Base-by-base conservation (phyloP, 164 flowering plant species). In the Cinnamomum micranthum region DNA sequence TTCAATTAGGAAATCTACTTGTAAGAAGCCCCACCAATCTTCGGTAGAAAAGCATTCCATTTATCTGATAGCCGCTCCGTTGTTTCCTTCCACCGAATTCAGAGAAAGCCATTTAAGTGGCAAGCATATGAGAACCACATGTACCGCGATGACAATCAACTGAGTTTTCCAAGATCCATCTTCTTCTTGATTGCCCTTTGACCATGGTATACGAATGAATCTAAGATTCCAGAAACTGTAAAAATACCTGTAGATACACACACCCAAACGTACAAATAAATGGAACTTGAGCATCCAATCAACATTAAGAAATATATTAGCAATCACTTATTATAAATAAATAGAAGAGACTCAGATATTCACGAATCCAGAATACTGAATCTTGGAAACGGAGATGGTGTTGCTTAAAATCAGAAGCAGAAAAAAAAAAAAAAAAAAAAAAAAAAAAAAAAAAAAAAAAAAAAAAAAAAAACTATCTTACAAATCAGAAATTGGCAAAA, bases 201-300 rank as follows among this genome's bases (percentile, higher is more conserved):
- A 69, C 93, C 89, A 72, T 88, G 91, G 76, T 87, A 91, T 19
- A 89, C 52, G 68, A 90, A 87, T 15, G 96, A 80, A 79, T 91
- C 96, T 25, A 91, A 23, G 25, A 91, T 88, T 7, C 91, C 93
- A 7, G 91, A 83, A 47, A 91, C 85, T 1, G 96, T 88, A 81
- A 91, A 91, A 31, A 90, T 72, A 50, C 93, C 96, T 91, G 81
- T 73, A 77, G 73, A 4, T 41, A 11, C 25, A 11, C 58, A 47
- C 22, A 75, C 10, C 47, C 13, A 70, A 35, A 51, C 28, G 35
- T 31, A n/a, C 65, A 55, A 55, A 55, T 41, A 41, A 7, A 9
- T 41, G 47, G 10, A 41, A 7, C 47, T 41, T 41, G 47, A 41
- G 10, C 47, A 41, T 15, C n/a, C 60, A 55, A 20, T 5, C 15